Evolutionary conservation across 2,329 filamentous ascomycete genomes (phyloP).

Genomic region (Fonsecaea multimorphosa): DNA sequence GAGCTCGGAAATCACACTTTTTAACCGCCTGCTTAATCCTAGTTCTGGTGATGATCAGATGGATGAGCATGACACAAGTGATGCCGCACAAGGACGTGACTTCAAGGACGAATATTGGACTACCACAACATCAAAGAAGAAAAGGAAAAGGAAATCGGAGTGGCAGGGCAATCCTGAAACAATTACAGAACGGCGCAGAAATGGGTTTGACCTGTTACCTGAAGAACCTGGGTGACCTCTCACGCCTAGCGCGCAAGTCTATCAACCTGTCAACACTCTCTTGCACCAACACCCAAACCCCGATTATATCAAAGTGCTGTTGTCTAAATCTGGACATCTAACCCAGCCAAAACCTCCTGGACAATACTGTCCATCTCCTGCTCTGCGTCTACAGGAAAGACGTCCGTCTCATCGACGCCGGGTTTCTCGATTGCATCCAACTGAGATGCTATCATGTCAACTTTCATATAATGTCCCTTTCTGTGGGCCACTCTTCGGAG

Average conservation of each 20-base stretch:
- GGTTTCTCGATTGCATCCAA: slow-evolving; percentile 58
- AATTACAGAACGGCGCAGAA: slow-evolving; percentile 6
- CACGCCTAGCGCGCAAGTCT: neutral
- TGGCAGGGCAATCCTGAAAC: neutral
- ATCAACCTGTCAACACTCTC: neutral
- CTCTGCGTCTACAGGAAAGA: slow-evolving; percentile 34
- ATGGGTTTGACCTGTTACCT: slow-evolving; percentile 22
- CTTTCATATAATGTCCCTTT: slow-evolving; percentile 62
- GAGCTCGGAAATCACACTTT: neutral
- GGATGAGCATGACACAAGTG: neutral
- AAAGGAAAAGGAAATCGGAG: slow-evolving; percentile 21
- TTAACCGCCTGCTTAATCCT: neutral
- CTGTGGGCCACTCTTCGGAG: slow-evolving; percentile 54
- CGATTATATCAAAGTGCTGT: neutral
- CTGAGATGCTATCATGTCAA: slow-evolving; percentile 60
- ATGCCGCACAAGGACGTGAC: neutral
- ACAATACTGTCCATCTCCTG: neutral
- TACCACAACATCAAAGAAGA: slow-evolving; percentile 3
- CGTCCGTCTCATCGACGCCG: slow-evolving; percentile 47
- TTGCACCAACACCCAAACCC: neutral
- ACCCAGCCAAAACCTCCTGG: neutral
- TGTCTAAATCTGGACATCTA: neutral
- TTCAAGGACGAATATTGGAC: slow-evolving; percentile 9
- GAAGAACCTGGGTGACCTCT: slow-evolving; percentile 12
- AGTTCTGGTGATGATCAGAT: neutral